These are phyloP conservation scores for Taphrina betulina DNA, from an alignment of 1,139 yeast genomes.

Conservation along the genomic window DNA sequence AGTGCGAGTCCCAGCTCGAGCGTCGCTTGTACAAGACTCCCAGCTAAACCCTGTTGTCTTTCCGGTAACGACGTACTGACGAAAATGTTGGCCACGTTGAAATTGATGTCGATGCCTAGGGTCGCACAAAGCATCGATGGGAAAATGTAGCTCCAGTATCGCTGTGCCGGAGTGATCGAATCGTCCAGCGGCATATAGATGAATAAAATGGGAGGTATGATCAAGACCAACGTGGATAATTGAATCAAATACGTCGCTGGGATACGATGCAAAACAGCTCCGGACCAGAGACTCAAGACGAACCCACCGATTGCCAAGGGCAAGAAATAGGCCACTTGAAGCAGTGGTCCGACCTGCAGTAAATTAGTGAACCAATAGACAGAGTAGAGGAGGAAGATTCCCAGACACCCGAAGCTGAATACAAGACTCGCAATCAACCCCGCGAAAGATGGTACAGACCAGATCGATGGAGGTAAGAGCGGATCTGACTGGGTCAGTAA, in stretches of 20 bases:
- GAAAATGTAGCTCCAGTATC: slow-evolving; percentile 12
- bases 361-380: slow-evolving; percentile 13
- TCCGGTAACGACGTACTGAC: slow-evolving; percentile 13
- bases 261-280: not conserved
- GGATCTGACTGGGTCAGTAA: slow-evolving; percentile 1
- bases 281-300: slow-evolving; percentile 11
- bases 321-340: slow-evolving; percentile 9
- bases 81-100: slow-evolving; percentile 20
- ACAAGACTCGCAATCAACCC: slow-evolving; percentile 3
- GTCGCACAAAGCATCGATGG: slow-evolving; percentile 18
- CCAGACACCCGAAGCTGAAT: slow-evolving; percentile 12
- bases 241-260: slow-evolving; percentile 4
- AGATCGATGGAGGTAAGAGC: slow-evolving; percentile 9
- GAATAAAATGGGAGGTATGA: slow-evolving; percentile 7
- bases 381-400: slow-evolving; percentile 7
- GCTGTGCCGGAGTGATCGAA: slow-evolving; percentile 3
- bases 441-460: slow-evolving; percentile 1
- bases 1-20: slow-evolving; percentile 17
- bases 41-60: slow-evolving; percentile 8
- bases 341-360: slow-evolving; percentile 3
- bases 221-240: slow-evolving; percentile 7
- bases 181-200: slow-evolving; percentile 14
- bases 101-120: slow-evolving; percentile 17
- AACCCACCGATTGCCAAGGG: slow-evolving; percentile 13
- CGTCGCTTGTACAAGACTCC: slow-evolving; percentile 10